Percentiles rank a stretch among this genome's conserved stretches.
Evolutionary conservation across 495 filamentous ascomycete genomes (phyloP).

Genomic region (Hypoxylon rickii): DNA sequence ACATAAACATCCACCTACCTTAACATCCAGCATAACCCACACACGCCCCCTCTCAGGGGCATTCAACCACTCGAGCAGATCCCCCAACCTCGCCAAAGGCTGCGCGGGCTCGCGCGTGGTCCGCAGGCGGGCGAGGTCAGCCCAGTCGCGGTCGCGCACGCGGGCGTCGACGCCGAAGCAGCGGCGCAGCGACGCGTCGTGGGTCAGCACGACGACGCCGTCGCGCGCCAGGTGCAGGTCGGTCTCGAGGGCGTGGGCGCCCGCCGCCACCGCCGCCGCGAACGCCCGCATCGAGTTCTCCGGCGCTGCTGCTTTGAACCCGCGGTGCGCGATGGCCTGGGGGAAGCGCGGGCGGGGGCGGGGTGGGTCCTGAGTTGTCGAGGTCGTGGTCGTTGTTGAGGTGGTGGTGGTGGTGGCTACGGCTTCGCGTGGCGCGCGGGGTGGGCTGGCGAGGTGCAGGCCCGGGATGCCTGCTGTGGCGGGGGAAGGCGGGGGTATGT

Average conservation of each 20-base stretch:
- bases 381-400: not conserved
- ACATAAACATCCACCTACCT: constrained; percentile 52
- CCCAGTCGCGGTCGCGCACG: constrained; percentile 77
- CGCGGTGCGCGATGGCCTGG: constrained; percentile 83
- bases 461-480: not conserved
- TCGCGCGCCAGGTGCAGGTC: constrained; percentile 85
- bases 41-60: constrained; percentile 62
- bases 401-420: too few species aligned
- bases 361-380: constrained; percentile 1
- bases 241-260: constrained; percentile 83
- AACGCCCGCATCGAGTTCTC: constrained; percentile 89
- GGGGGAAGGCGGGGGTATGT: not conserved
- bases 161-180: constrained; percentile 75
- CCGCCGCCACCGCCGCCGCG: constrained; percentile 68
- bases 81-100: constrained; percentile 73
- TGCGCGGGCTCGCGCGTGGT: constrained; percentile 70
- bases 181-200: constrained; percentile 77
- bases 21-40: constrained; percentile 90
- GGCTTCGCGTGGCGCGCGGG: too few species aligned
- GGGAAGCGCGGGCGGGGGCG: constrained; percentile 51
- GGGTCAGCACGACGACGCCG: constrained; percentile 73
- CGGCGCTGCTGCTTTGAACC: constrained; percentile 76
- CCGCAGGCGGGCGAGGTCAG: constrained; percentile 66
- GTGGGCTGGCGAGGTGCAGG: not conserved
- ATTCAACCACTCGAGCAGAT: constrained; percentile 74